Evolutionary conservation across 1,139 yeast species (phyloP), one percentile per base, ranked within the genome.

Genomic region (Sugiyamaella grinbergsii): DNA sequence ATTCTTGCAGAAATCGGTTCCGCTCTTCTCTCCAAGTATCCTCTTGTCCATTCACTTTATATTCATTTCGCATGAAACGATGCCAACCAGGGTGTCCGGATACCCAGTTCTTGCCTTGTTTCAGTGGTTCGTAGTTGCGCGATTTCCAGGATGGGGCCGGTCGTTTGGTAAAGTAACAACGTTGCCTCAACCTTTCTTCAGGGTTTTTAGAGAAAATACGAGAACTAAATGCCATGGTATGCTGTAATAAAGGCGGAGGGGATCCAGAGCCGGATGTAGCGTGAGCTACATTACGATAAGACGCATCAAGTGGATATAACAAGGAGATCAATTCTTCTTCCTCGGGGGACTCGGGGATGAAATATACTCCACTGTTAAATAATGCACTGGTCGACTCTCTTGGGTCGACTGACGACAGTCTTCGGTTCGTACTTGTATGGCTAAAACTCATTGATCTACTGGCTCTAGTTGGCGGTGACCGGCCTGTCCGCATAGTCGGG

Each of bases 21-120:
- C 67, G 57, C 43, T 63, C 66, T n/a, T 54, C 59, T 16, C 60
- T 47, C 67, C 67, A 63, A 8, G 54, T 39, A 13, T 56, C 55
- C 15, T 62, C 64, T 39, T 53, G 53, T 8, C 66, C 66, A 29
- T 52, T 50, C 32, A 33, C 47, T 28, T 53, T 51, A 47, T 62
- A 63, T 41, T 61, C 61, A 13, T 54, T 54, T 7, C 66, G 54
- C 54, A 63, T 51, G 19, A 62, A 49, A 13, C 62, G 54, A 42
- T 63, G 66, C 67, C 67, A 62, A 29, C 56, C 48, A 3, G 67
- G 66, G 57, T 59, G 58, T 19, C 49, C 41, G 1, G 44, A 22
- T 16, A 40, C 45, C 50, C 45, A 40, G 22, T 11, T 32, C 23
- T 32, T 39, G 11, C 40, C 45, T 18, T 48, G 45, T 4, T 49